Evolutionary conservation across 768 basidiomycete genomes (phyloP), one percentile per base, ranked within the genome.

Genomic region (Psilocybe cubensis): DNA sequence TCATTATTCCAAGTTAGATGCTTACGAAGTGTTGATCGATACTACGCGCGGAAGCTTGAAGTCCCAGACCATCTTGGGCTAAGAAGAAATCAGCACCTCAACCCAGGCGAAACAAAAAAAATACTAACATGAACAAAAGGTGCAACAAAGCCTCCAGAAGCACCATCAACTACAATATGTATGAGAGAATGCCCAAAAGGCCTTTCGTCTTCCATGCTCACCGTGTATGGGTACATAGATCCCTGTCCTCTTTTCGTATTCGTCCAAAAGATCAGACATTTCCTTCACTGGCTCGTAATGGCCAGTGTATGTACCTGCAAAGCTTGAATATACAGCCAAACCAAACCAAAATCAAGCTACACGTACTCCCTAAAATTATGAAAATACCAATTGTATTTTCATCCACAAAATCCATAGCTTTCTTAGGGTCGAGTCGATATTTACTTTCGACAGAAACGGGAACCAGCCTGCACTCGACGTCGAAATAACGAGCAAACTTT

Each of bases 221-320:
- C 94, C 88, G 68, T 90, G 88, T 52, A 90, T 89, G 2, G 87
- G 87, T 29, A 90, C 76, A 48, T 69, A 76, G 59, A 77, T 68
- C 0, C 88, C 87, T 0, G 85, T 87, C 65, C 80, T 76, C n/a
- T 71, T 72, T 67, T 89, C 81, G 65, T 83, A 85, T 62, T 83
- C 80, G 63, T 88, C 86, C 42, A 88, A 76, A 9, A 91, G 79
- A 40, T 87, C 85, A 1, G 89, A 78, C 86, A 97, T 91, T 68
- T 88, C 91, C 68, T 91, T 83, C 28, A 97, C 94, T 11, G 89
- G 86, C 65, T 96, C 95, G 65, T 81, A 83, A 60, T 83, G 82
- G 1, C 89, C 89, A 14, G 89, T 89, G 67, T 89, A 90, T 2
- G 79, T 81, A 51, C 77, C 76, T 74, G 57, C 58, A 28, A 54